phyloP scores from a whole-genome alignment of 2,329 filamentous ascomycete genomes.

The Ustulina deusta region DNA sequence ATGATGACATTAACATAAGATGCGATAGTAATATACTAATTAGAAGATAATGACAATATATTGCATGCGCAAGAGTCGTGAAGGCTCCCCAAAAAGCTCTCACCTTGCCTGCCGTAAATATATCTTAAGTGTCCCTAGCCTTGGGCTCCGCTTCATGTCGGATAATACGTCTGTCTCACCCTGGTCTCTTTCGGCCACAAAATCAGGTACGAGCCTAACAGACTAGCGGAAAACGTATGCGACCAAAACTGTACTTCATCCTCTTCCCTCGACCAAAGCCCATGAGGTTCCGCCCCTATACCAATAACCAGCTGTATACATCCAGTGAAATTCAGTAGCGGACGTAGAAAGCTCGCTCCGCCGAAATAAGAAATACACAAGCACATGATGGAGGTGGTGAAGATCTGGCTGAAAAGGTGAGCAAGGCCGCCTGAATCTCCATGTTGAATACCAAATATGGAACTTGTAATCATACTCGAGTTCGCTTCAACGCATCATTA shows the following conservation, averaged over 20 bases:
- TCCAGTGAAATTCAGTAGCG: conserved; percentile 8
- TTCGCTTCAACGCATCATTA: background rate
- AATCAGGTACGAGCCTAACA: background rate
- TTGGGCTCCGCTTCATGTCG: background rate
- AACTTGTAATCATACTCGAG: background rate
- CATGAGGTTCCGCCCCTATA: background rate
- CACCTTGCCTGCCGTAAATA: background rate
- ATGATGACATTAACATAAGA: no score
- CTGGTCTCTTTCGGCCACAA: conserved; percentile 9
- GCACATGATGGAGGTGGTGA: conserved; percentile 10
- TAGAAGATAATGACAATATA: no score
- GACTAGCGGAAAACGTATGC: conserved; percentile 9
- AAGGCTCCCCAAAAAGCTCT: no score
- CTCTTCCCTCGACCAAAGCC: background rate
- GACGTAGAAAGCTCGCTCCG: conserved; percentile 3
- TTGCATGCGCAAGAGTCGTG: no score
- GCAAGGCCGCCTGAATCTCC: no score
- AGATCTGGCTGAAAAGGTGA: no score
- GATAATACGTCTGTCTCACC: background rate
- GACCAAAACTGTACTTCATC: background rate
- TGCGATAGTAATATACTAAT: no score
- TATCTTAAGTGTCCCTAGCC: background rate
- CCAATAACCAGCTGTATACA: conserved; percentile 2
- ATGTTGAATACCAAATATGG: no score
- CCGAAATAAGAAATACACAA: conserved; percentile 21